Percentiles rank a stretch among this genome's conserved stretches.
These are phyloP conservation scores for Globisporangium irregulare DNA, from an alignment of 352 stramenopile species.

Conservation along the genomic window DNA sequence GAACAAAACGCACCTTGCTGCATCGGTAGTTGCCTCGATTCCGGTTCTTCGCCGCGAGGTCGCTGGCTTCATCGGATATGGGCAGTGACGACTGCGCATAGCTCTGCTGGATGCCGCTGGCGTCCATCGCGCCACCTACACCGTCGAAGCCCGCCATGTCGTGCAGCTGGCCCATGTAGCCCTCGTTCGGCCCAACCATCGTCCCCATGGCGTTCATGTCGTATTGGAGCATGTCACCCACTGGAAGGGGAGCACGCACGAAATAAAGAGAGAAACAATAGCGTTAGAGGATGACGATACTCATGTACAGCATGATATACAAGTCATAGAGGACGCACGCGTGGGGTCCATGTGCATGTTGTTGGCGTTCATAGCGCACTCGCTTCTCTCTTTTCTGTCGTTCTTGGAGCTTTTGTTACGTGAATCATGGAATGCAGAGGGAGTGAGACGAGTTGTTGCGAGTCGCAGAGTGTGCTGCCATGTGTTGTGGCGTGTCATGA, in stretches of 20 bases:
- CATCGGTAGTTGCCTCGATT: conserved; percentile 87
- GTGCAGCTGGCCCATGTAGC: conserved; percentile 60
- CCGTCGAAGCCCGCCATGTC: conserved; percentile 27
- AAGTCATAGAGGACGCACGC: conserved; percentile 18
- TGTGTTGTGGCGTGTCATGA: neutral
- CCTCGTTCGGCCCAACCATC: conserved; percentile 24
- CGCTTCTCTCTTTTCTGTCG: neutral
- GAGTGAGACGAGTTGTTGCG: neutral
- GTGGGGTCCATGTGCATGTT: conserved; percentile 32
- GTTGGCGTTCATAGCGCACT: conserved; percentile 25
- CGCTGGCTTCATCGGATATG: conserved; percentile 29
- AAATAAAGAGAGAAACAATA: neutral
- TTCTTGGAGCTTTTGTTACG: neutral
- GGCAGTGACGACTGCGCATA: conserved; percentile 16
- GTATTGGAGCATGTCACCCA: conserved; percentile 55
- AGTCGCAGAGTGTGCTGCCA: neutral
- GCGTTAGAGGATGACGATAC: neutral
- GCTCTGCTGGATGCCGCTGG: conserved; percentile 1
- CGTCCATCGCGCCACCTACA: neutral
- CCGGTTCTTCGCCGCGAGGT: conserved; percentile 57
- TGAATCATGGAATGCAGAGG: neutral
- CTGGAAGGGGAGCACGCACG: conserved; percentile 11
- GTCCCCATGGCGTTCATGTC: conserved; percentile 48
- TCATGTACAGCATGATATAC: neutral
- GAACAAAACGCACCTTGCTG: conserved; percentile 53